A percentile compares a stretch with the other conserved stretches of the same genome.
Evolutionary conservation across 2,329 filamentous ascomycete genomes (phyloP).

Genomic region (Alternaria sp.): DNA sequence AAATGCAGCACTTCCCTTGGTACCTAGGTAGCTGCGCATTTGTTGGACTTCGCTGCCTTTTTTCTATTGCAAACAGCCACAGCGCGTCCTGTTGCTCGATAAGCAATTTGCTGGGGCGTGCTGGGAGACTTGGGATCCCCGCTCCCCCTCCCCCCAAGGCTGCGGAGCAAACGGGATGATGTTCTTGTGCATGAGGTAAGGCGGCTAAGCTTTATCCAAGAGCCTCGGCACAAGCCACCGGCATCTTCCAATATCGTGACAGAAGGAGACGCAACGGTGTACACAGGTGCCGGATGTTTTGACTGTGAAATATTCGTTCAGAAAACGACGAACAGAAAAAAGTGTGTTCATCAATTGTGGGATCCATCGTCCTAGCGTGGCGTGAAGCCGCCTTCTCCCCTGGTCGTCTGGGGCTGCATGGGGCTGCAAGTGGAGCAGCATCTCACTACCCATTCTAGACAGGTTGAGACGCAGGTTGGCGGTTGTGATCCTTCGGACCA

Average conservation of each 20-base stretch:
- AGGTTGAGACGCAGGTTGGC: conserved; percentile 28
- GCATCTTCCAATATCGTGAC: conserved; percentile 30
- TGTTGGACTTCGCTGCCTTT: not conserved
- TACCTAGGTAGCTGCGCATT: not conserved
- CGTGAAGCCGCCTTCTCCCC: conserved; percentile 20
- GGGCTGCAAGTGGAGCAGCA: conserved; percentile 22
- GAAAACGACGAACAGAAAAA: conserved; percentile 10
- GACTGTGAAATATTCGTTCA: conserved; percentile 2
- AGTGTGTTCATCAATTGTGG: conserved; percentile 11
- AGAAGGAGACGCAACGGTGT: conserved; percentile 16
- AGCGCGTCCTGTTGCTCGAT: conserved; percentile 4
- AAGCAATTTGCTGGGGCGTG: conserved; percentile 23
- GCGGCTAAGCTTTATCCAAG: conserved; percentile 43
- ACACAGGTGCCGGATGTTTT: not conserved
- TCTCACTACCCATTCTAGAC: conserved; percentile 21
- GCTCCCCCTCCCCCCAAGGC: conserved; percentile 4
- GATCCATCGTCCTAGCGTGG: conserved; percentile 12
- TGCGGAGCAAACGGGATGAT: conserved; percentile 28
- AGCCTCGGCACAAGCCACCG: conserved; percentile 38
- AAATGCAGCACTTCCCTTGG: not conserved
- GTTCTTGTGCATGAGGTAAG: conserved; percentile 33
- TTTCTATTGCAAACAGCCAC: conserved; percentile 7
- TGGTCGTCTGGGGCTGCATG: conserved; percentile 23
- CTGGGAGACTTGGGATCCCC: conserved; percentile 6
- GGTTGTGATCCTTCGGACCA: conserved; percentile 34